Evolutionary conservation across 2,329 filamentous ascomycete species (phyloP), one percentile per base, ranked within the genome.

Genomic region (Rachicladosporium sp.): DNA sequence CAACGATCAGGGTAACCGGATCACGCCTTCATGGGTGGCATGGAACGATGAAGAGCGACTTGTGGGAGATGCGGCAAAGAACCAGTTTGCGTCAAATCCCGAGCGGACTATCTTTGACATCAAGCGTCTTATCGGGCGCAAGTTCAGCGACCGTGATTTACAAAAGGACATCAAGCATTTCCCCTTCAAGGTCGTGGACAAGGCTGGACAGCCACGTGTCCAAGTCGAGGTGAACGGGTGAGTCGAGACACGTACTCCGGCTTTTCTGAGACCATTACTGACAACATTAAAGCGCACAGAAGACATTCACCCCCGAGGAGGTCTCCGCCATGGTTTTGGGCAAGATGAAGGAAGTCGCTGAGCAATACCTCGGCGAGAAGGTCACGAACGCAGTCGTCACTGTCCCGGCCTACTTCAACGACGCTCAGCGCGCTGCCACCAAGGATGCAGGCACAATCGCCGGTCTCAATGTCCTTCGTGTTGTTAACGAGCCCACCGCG

Each of bases 391-490:
- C 87, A 54, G 89, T 96, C 47, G 89, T 96, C 54, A 96, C 89
- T 46, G 89, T 95, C 35, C 89, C 89, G 48, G 89, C 89, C 57
- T 96, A 96, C 75, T 96, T 96, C 78, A 96, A 95, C 69, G 89
- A 96, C 68, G 89, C 85, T 43, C 89, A 96, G 70, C 85, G 89
- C 70, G 89, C 95, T 71, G 87, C 87, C 55, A 96, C 89, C 67
- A 96, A 95, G 77, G 88, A 96, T 62, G 89, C 89, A 49, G 89
- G 89, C 69, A 86, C 93, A 64, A 96, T 96, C 58, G 77, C 89
- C 55, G 89, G 89, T 62, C 78, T 96, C 40, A 94, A 95, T 65
- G 89, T 96, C 53, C 83, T 95, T 56, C 88, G 89, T 77, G 87
- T 95, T 45, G 86, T 96, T 50, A 95, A 95, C 74, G 89, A 96